A percentile compares a stretch with the other conserved stretches of the same genome.
Conservation (phyloP, 495 filamentous ascomycete genomes). For the Clohesyomyces aquaticus region DNA sequence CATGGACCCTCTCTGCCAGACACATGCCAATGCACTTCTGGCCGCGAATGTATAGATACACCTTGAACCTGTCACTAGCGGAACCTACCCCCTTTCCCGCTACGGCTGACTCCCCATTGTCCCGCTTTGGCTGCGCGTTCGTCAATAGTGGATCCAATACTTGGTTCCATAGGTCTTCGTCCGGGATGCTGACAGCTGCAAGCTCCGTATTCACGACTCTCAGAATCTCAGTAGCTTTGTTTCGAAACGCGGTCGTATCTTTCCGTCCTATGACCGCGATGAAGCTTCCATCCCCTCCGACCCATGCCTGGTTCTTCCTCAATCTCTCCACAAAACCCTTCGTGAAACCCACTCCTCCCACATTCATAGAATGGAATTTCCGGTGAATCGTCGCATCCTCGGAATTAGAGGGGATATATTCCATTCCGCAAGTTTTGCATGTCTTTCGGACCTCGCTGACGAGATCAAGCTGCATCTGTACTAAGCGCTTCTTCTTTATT, state of each 20-base stretch:
- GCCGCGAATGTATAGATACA: constrained; percentile 66
- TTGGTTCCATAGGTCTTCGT: constrained; percentile 63
- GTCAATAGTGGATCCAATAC: constrained; percentile 33
- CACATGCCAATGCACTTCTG: constrained; percentile 69
- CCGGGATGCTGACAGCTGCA: constrained; percentile 63
- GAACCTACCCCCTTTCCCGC: constrained; percentile 17
- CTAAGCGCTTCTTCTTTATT: constrained; percentile 48
- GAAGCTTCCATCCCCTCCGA: constrained; percentile 54
- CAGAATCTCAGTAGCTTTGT: constrained; percentile 63
- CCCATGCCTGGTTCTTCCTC: constrained; percentile 36
- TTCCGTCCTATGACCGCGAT: constrained; percentile 63
- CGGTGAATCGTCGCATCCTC: constrained; percentile 68
- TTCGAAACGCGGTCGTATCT: constrained; percentile 57
- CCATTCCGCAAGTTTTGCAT: constrained; percentile 71
- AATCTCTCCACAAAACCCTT: constrained; percentile 58
- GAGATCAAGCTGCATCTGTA: constrained; percentile 70
- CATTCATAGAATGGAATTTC: constrained; percentile 69
- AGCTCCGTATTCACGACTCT: constrained; percentile 71
- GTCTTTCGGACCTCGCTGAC: constrained; percentile 62
- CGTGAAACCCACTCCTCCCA: constrained; percentile 65
- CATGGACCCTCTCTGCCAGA: constrained; percentile 66
- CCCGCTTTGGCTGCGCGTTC: constrained; percentile 28
- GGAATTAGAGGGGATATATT: constrained; percentile 67
- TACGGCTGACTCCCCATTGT: constrained; percentile 35
- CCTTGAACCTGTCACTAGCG: constrained; percentile 60